Evolutionary conservation across 1,139 yeast species (phyloP).

Genomic region (Yamadazyma sp.): DNA sequence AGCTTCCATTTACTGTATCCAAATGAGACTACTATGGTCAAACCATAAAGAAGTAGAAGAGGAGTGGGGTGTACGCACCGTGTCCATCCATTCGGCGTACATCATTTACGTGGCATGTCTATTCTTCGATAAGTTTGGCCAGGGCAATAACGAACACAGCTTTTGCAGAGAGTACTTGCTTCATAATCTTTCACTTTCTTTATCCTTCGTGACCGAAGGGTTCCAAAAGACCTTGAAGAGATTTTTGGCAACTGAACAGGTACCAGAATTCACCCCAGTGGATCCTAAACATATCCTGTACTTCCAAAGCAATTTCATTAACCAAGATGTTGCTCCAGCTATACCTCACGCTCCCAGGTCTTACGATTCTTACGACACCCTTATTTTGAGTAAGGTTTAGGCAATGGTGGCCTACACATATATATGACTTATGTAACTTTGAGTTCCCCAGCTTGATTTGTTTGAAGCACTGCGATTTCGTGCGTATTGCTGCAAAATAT

Average conservation of each 20-base stretch:
- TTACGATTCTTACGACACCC: conserved; percentile 9
- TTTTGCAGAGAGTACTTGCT: conserved; percentile 8
- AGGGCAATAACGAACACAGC: neutral
- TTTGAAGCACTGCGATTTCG: too few species aligned
- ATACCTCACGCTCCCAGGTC: neutral
- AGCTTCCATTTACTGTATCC: conserved; percentile 9
- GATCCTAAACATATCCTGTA: conserved; percentile 5
- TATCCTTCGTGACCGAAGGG: neutral
- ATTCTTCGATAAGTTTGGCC: conserved; percentile 5
- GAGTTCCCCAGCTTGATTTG: too few species aligned
- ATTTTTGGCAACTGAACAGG: neutral
- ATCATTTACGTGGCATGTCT: conserved; percentile 6
- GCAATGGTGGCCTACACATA: neutral
- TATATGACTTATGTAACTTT: too few species aligned
- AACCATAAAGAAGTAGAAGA: neutral
- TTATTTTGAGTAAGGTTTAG: conserved; percentile 7
- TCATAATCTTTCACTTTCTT: neutral
- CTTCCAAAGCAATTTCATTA: conserved; percentile 24
- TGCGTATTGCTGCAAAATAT: too few species aligned
- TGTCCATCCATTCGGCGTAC: conserved; percentile 7
- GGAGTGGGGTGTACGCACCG: neutral
- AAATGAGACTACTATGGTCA: neutral
- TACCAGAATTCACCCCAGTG: neutral
- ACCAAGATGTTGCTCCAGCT: conserved; percentile 19
- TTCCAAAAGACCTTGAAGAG: neutral